These are phyloP conservation scores for Colletotrichum lini DNA, from an alignment of 2,329 filamentous ascomycete genomes.

Conservation along the genomic window DNA sequence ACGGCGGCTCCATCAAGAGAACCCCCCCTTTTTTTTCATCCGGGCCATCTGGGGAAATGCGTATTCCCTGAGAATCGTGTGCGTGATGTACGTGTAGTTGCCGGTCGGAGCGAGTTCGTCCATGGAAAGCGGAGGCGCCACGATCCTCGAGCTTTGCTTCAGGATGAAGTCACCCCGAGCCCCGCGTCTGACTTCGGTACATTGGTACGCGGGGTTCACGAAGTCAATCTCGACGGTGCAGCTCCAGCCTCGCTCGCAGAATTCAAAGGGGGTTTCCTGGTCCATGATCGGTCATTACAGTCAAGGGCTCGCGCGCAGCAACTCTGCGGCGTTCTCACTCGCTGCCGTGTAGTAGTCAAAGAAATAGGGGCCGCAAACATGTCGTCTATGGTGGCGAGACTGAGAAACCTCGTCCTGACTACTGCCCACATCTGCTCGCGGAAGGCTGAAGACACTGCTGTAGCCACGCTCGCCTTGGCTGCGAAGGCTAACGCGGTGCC, in stretches of 20 bases:
- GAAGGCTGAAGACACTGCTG: slow-evolving; percentile 48
- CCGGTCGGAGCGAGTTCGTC: slow-evolving; percentile 48
- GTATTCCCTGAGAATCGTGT: slow-evolving; percentile 51
- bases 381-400: not conserved
- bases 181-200: slow-evolving; percentile 43
- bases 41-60: slow-evolving; percentile 44
- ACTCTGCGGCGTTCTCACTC: slow-evolving; percentile 38
- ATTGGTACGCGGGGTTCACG: slow-evolving; percentile 53
- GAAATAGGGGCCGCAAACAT: slow-evolving; percentile 38
- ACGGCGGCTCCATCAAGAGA: slow-evolving; percentile 42
- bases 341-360: slow-evolving; percentile 51
- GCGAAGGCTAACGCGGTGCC: slow-evolving; percentile 52
- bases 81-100: slow-evolving; percentile 50
- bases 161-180: slow-evolving; percentile 45
- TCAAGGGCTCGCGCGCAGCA: slow-evolving; percentile 44
- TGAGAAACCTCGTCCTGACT: slow-evolving; percentile 40
- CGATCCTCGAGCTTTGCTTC: not conserved
- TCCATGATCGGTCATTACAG: slow-evolving; percentile 45
- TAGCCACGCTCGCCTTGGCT: slow-evolving; percentile 51
- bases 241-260: slow-evolving; percentile 53
- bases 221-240: slow-evolving; percentile 53
- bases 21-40: slow-evolving; percentile 47
- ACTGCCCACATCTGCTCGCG: slow-evolving; percentile 38
- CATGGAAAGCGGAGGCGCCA: slow-evolving; percentile 46
- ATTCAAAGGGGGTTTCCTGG: slow-evolving; percentile 49